Conservation (phyloP, 768 basidiomycete species). For the Panaeolus cyanescens region DNA sequence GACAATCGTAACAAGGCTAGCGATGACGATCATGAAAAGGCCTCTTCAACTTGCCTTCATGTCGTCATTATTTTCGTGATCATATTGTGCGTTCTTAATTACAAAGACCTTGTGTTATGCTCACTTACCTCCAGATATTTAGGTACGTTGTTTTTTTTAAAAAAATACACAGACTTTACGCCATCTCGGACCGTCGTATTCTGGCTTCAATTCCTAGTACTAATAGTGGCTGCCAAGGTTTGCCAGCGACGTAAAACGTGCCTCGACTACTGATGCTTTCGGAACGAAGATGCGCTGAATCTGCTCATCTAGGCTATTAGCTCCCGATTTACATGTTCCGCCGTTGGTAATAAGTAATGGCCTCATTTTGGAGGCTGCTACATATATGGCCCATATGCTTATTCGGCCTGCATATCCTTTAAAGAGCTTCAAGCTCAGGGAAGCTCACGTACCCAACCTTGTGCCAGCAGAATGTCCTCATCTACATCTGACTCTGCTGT, state of each 20-base stretch:
- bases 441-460: not conserved
- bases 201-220: no score
- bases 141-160: not conserved
- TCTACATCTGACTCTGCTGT: not conserved
- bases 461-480: not conserved
- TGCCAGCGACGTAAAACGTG: not conserved
- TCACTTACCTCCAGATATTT: no score
- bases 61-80: not conserved
- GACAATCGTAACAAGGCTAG: slow-evolving; percentile 5
- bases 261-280: not conserved
- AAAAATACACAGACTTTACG: no score
- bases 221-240: not conserved
- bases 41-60: not conserved
- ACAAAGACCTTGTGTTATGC: no score
- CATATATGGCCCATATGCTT: not conserved
- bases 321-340: not conserved
- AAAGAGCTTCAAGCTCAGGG: not conserved
- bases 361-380: not conserved
- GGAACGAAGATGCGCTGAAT: not conserved
- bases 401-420: not conserved
- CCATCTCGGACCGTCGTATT: no score
- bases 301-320: not conserved
- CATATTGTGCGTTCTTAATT: no score
- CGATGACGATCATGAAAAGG: slow-evolving; percentile 6
- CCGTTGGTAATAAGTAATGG: not conserved